Evolutionary conservation across 805 yeast genomes (phyloP).

Genomic region (Starmera caribaea): DNA sequence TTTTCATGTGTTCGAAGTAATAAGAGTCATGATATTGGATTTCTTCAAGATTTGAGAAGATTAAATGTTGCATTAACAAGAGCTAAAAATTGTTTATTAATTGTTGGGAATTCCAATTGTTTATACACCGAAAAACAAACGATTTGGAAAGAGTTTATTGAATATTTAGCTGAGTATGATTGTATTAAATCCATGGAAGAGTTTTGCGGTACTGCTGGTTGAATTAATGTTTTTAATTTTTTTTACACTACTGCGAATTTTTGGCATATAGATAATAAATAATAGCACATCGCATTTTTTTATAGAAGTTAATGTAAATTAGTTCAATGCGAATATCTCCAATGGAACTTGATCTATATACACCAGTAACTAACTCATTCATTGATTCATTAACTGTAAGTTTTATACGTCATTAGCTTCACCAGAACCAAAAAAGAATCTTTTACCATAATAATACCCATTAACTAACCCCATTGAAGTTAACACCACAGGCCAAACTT

Average conservation of each 20-base stretch:
- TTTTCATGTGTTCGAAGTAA: constrained; percentile 70
- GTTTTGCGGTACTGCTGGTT: too few species aligned
- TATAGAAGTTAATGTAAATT: too few species aligned
- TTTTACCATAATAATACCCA: constrained; percentile 57
- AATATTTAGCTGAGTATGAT: constrained; percentile 24
- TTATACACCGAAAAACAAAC: constrained; percentile 30
- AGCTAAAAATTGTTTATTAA: constrained; percentile 50
- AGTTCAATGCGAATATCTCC: too few species aligned
- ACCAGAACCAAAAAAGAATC: constrained; percentile 41
- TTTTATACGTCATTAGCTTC: too few species aligned
- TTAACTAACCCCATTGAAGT: constrained; percentile 51
- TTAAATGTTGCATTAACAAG: constrained; percentile 67
- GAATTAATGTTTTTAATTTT: too few species aligned
- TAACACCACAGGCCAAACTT: constrained; percentile 53
- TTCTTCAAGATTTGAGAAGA: constrained; percentile 50
- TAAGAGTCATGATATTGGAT: constrained; percentile 43
- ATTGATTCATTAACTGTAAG: too few species aligned
- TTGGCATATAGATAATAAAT: too few species aligned
- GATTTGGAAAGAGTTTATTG: constrained; percentile 42
- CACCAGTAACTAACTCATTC: too few species aligned
- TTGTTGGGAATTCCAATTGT: constrained; percentile 51
- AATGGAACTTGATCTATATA: too few species aligned
- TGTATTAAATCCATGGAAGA: constrained; percentile 2
- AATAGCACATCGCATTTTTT: too few species aligned
- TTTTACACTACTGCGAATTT: too few species aligned